These are phyloP conservation scores for Claviceps capensis DNA, from an alignment of 2,329 filamentous ascomycete species.

Conservation along the genomic window DNA sequence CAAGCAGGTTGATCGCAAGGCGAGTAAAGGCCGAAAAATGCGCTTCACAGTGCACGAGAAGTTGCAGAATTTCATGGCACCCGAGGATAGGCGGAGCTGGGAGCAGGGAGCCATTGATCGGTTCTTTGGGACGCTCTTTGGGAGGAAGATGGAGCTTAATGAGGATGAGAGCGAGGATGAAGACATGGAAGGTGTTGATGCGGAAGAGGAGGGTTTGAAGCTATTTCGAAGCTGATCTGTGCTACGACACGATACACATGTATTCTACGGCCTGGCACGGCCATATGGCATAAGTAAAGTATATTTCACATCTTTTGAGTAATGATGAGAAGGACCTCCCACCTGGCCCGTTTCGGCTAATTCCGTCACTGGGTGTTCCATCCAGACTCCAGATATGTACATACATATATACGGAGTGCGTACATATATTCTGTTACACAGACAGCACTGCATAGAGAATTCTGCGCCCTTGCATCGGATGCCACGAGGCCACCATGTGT, in stretches of 20 bases:
- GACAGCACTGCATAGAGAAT: too few relatives aligned
- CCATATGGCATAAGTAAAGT: too few relatives aligned
- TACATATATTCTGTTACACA: too few relatives aligned
- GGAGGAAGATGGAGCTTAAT: slow-evolving; percentile 51
- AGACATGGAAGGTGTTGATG: slow-evolving; percentile 37
- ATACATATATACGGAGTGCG: too few relatives aligned
- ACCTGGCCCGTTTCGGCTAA: too few relatives aligned
- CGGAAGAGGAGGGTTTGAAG: slow-evolving; percentile 39
- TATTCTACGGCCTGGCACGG: not conserved
- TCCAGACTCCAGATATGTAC: too few relatives aligned
- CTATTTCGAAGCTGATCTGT: slow-evolving; percentile 30
- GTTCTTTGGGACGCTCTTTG: slow-evolving; percentile 63
- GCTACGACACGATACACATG: not conserved
- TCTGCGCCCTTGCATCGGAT: too few relatives aligned
- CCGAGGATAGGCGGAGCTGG: slow-evolving; percentile 72
- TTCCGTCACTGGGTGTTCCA: too few relatives aligned
- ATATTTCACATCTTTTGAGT: too few relatives aligned
- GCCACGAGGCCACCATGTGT: too few relatives aligned
- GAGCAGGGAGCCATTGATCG: slow-evolving; percentile 64
- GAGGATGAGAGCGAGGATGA: slow-evolving; percentile 35
- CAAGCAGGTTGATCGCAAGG: slow-evolving; percentile 80
- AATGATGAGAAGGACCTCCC: too few relatives aligned
- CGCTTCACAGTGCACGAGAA: slow-evolving; percentile 94
- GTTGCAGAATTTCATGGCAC: slow-evolving; percentile 94
- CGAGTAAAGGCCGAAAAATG: slow-evolving; percentile 89